Conservation (phyloP, 1,139 yeast genomes). For the Kodamaea ohmeri region DNA sequence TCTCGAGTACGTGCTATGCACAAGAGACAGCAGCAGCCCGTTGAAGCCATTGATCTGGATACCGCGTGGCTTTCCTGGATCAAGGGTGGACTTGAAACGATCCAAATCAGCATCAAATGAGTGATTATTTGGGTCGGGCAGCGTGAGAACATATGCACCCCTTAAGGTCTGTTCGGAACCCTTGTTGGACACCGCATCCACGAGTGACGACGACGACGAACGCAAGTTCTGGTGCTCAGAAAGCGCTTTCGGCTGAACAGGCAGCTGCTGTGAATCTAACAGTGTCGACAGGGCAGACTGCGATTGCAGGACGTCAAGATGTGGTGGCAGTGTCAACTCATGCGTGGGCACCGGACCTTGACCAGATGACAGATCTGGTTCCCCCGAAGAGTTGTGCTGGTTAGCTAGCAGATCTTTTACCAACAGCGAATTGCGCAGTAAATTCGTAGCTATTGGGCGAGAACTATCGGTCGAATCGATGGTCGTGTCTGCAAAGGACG, state of each 20-base stretch:
- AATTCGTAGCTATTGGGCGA: too few species aligned
- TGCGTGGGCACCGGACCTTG: too few species aligned
- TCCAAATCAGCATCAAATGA: constrained; percentile 1
- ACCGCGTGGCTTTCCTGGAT: constrained; percentile 35
- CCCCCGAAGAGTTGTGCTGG: too few species aligned
- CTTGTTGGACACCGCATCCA: background rate
- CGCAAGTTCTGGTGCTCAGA: background rate
- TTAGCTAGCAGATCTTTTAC: too few species aligned
- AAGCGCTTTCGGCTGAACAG: background rate
- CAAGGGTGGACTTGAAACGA: constrained; percentile 30
- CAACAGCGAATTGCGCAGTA: too few species aligned
- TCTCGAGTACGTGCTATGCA: constrained; percentile 12
- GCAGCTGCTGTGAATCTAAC: too few species aligned
- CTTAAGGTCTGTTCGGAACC: background rate
- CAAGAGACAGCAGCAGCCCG: constrained; percentile 8
- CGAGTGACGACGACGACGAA: background rate
- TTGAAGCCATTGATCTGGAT: constrained; percentile 5
- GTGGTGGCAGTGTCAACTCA: too few species aligned
- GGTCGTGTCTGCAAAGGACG: too few species aligned
- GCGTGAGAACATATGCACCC: constrained; percentile 1
- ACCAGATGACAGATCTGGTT: too few species aligned
- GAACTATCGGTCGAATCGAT: too few species aligned
- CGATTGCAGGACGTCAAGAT: too few species aligned
- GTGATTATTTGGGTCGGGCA: constrained; percentile 4
- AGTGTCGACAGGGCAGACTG: too few species aligned